These are phyloP conservation scores for Pterula multifida DNA, from an alignment of 1,284 basidiomycete species.

Conservation along the genomic window DNA sequence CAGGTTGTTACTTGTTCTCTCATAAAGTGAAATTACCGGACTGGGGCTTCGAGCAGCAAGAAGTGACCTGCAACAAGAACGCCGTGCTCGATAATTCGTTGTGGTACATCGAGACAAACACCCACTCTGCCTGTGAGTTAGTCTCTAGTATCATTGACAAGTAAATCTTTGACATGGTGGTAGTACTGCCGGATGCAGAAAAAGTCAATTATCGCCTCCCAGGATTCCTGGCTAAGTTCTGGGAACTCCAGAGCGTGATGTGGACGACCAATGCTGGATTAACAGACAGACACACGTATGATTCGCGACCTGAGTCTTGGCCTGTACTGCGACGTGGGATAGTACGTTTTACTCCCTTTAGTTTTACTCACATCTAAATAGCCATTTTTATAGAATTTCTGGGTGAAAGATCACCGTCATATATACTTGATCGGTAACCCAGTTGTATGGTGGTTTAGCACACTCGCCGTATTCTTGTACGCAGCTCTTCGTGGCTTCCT, in stretches of 20 bases:
- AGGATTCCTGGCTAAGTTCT: slow-evolving; percentile 83
- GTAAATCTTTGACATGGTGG: slow-evolving; percentile 4
- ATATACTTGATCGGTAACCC: slow-evolving; percentile 95
- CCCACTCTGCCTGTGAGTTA: slow-evolving; percentile 60
- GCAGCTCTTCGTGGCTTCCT: slow-evolving; percentile 62
- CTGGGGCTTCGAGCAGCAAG: slow-evolving; percentile 98
- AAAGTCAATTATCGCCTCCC: slow-evolving; percentile 86
- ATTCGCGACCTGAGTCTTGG: slow-evolving; percentile 88
- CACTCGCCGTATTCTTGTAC: slow-evolving; percentile 62
- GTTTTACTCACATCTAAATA: slow-evolving; percentile 1
- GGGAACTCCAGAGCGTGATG: slow-evolving; percentile 91
- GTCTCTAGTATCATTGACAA: slow-evolving; percentile 1
- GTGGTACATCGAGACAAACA: slow-evolving; percentile 90
- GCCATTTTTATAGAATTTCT: slow-evolving; percentile 67
- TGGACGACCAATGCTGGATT: slow-evolving; percentile 96
- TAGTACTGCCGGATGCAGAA: slow-evolving; percentile 59
- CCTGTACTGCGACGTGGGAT: slow-evolving; percentile 86
- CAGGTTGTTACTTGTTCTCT: slow-evolving; percentile 94
- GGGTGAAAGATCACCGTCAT: slow-evolving; percentile 93
- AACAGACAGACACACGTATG: slow-evolving; percentile 90
- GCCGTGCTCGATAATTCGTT: slow-evolving; percentile 83
- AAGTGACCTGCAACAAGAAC: slow-evolving; percentile 97
- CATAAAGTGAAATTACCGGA: slow-evolving; percentile 96
- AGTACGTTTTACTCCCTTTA: slow-evolving; percentile 24
- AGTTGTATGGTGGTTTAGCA: slow-evolving; percentile 83